These are phyloP conservation scores for Botryotinia narcissicola DNA, from an alignment of 2,329 filamentous ascomycete species.

Conservation along the genomic window DNA sequence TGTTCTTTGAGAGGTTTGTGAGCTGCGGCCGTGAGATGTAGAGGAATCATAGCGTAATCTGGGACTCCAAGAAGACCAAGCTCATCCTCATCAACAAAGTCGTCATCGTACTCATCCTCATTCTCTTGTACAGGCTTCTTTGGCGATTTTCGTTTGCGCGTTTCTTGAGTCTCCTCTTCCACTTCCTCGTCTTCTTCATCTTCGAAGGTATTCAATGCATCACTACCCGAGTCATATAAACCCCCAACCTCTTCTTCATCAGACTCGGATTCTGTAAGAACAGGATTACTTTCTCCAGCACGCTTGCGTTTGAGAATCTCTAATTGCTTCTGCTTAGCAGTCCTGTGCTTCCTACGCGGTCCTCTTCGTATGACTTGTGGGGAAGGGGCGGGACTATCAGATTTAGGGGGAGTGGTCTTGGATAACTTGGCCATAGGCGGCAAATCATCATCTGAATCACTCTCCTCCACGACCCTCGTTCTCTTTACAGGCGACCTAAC, in stretches of 20 bases:
- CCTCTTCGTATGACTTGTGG: conserved; percentile 16
- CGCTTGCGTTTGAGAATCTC: conserved; percentile 43
- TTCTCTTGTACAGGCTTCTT: conserved; percentile 19
- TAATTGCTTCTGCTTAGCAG: conserved; percentile 43
- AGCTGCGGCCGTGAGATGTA: conserved; percentile 65
- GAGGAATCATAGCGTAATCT: conserved; percentile 52
- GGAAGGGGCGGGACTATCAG: conserved; percentile 22
- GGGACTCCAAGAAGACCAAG: conserved; percentile 56
- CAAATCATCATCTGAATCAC: conserved; percentile 16
- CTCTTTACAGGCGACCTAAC: conserved; percentile 11
- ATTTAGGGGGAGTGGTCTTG: conserved; percentile 21
- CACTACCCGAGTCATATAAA: conserved; percentile 24
- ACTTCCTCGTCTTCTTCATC: conserved; percentile 42
- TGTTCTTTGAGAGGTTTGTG: conserved; percentile 68
- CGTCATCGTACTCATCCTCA: conserved; percentile 33
- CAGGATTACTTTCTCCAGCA: conserved; percentile 42
- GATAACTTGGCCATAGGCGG: conserved; percentile 17
- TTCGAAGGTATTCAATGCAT: conserved; percentile 49
- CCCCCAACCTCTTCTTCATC: conserved; percentile 26
- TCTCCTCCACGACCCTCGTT: not conserved
- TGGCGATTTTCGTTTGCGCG: conserved; percentile 10
- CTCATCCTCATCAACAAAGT: conserved; percentile 63
- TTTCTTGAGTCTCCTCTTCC: conserved; percentile 16
- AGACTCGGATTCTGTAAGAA: conserved; percentile 41
- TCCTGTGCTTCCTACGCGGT: conserved; percentile 35